Conservation (phyloP, 2,329 filamentous ascomycete species). For the Colletotrichum salicis region DNA sequence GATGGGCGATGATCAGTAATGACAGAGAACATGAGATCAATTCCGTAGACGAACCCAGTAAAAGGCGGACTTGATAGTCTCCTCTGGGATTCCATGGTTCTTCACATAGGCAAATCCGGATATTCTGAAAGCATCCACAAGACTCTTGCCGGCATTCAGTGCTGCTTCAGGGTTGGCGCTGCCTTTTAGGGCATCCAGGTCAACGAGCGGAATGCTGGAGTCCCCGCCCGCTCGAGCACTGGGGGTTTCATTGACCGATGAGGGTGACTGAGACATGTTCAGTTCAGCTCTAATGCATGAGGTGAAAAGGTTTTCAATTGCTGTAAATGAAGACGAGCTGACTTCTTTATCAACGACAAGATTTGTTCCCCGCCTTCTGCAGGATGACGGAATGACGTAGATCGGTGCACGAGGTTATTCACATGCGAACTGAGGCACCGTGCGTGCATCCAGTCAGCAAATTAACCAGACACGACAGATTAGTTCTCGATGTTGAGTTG, state of each 20-base stretch:
- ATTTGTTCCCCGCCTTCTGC: not conserved
- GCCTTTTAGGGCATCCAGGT: not conserved
- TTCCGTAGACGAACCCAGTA: not conserved
- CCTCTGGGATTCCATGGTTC: constrained; percentile 48
- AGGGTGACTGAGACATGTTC: not conserved
- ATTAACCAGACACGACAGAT: no score
- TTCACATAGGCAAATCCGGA: constrained; percentile 48
- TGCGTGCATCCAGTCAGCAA: not conserved
- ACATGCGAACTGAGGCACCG: not conserved
- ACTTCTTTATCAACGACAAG: not conserved
- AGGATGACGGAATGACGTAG: constrained; percentile 17
- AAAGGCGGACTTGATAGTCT: constrained; percentile 51
- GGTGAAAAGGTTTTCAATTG: not conserved
- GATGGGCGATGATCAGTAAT: constrained; percentile 35
- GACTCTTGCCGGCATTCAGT: constrained; percentile 26
- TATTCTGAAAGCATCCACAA: constrained; percentile 45
- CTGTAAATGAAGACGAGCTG: not conserved
- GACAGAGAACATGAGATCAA: not conserved
- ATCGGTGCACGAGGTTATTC: constrained; percentile 4
- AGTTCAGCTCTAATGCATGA: not conserved
- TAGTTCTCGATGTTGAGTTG: no score
- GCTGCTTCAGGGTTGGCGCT: not conserved
- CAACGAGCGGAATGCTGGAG: constrained; percentile 4
- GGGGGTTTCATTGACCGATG: not conserved
- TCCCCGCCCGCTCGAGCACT: not conserved